These are phyloP conservation scores for Shiraia sp. DNA, from an alignment of 2,329 filamentous ascomycete species.

Conservation along the genomic window DNA sequence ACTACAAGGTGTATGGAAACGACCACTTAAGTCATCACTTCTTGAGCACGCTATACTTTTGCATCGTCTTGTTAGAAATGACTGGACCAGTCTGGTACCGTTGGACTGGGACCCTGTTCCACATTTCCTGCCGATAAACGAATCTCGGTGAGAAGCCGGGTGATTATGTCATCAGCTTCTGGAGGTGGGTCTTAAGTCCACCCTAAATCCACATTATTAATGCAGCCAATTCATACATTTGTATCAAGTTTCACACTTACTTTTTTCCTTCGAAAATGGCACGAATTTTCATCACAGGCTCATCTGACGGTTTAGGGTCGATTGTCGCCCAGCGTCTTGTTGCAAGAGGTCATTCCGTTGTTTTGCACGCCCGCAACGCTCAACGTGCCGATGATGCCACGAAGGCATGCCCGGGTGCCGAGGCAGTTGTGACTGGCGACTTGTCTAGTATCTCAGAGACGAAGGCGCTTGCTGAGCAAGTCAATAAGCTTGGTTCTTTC, in stretches of 20 bases:
- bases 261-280: constrained; percentile 38
- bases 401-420: constrained; percentile 54
- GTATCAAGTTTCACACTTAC: not conserved
- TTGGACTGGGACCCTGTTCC: no score
- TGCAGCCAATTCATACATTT: no score
- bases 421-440: constrained; percentile 58
- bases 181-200: no score
- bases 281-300: constrained; percentile 60
- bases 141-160: no score
- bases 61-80: no score
- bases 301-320: constrained; percentile 60
- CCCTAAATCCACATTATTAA: no score
- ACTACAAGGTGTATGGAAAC: no score
- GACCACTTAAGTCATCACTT: no score
- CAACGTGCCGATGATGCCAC: constrained; percentile 56
- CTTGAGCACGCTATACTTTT: no score
- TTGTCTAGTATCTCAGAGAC: constrained; percentile 56
- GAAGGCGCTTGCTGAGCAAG: constrained; percentile 56
- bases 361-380: constrained; percentile 61
- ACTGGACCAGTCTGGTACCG: no score
- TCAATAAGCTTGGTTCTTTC: constrained; percentile 55
- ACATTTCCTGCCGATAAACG: no score
- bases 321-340: constrained; percentile 56
- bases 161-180: no score
- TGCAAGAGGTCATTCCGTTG: constrained; percentile 58